Evolutionary conservation across 1,284 basidiomycete species (phyloP).

Genomic region (Fomes fomentarius): DNA sequence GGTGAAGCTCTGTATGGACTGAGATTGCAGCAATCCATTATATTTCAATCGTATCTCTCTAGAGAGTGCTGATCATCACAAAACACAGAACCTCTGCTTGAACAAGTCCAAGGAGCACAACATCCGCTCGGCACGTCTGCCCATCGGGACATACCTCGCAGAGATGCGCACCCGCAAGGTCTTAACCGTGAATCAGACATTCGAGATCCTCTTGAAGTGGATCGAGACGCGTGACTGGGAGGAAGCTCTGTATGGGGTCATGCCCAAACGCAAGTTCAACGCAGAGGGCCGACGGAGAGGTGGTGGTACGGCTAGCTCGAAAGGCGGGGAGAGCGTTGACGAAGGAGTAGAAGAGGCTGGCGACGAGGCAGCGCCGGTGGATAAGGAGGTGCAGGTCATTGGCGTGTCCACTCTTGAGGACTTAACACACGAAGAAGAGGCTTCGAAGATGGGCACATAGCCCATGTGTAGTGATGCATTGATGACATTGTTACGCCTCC

Average conservation of each 20-base stretch:
- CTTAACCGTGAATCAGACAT: slow-evolving; percentile 95
- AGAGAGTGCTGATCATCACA: background rate
- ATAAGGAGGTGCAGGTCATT: slow-evolving; percentile 17
- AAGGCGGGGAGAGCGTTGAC: slow-evolving; percentile 26
- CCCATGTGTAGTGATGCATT: no score
- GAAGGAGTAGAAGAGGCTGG: slow-evolving; percentile 17
- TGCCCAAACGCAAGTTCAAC: slow-evolving; percentile 89
- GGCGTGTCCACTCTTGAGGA: slow-evolving; percentile 27
- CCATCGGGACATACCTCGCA: slow-evolving; percentile 87
- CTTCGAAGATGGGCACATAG: no score
- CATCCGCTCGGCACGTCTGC: slow-evolving; percentile 87
- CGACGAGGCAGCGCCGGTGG: slow-evolving; percentile 16
- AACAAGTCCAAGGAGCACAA: slow-evolving; percentile 81
- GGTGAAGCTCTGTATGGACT: no score
- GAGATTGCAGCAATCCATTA: no score
- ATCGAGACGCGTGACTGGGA: slow-evolving; percentile 84
- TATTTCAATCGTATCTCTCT: no score
- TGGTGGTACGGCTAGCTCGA: slow-evolving; percentile 16
- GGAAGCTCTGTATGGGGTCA: slow-evolving; percentile 80
- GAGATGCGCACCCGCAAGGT: slow-evolving; percentile 91
- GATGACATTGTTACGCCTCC: slow-evolving; percentile 33
- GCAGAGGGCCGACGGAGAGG: slow-evolving; percentile 33
- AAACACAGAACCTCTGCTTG: slow-evolving; percentile 80
- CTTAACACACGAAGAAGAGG: background rate
- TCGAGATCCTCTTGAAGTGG: slow-evolving; percentile 93